Evolutionary conservation across 2,329 filamentous ascomycete genomes (phyloP), one percentile per base, ranked within the genome.

Genomic region (Curvularia verruculosa): DNA sequence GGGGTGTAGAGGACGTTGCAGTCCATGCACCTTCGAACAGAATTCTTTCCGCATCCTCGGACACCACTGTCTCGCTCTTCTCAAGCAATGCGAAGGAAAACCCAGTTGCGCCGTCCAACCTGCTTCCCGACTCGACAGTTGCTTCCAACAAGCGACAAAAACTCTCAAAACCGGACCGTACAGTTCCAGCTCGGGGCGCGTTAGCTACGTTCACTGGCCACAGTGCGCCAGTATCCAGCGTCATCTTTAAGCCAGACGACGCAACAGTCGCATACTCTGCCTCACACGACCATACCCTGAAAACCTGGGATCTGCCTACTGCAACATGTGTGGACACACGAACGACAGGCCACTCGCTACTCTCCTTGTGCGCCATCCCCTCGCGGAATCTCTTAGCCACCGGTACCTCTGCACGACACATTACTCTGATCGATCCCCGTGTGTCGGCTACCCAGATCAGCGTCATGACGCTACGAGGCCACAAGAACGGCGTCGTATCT

Each of bases 391-490:
- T 89, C 63, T 77, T 89, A 31, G 87, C 86, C 13, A 89, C 91
- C 21, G 95, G 93, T 57, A 96, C 91, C 2, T 89, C 89, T 15
- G 91, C 91, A 21, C 85, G 92, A 54, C 91, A 96, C 78, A 90
- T 99, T 72, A 94, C 92, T 0, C 84, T 99, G n/a, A 86, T 98
- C 65, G 95, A 99, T 75, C 94, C 94, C 3, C 87, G 95, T 51
- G 89, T 86, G 28, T 89, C 88, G 3, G 89, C 92, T 3, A 85
- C 87, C 1, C 85, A 87, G 1, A 90, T 94, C 23, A 87, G 89
- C 10, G 91, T 92, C 39, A 91, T 97, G 87, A 96, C 92, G n/a
- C 85, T 97, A 19, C 86, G 92, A 31, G 94, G 94, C 0, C 94
- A 98, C 79, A 87, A 87, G 58, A 96, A 96, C 79, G 83, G 82